A percentile compares a stretch with the other conserved stretches of the same genome.
Conservation (phyloP, 192 early-diverging fungal genomes). For the Linnemannia schmuckeri region DNA sequence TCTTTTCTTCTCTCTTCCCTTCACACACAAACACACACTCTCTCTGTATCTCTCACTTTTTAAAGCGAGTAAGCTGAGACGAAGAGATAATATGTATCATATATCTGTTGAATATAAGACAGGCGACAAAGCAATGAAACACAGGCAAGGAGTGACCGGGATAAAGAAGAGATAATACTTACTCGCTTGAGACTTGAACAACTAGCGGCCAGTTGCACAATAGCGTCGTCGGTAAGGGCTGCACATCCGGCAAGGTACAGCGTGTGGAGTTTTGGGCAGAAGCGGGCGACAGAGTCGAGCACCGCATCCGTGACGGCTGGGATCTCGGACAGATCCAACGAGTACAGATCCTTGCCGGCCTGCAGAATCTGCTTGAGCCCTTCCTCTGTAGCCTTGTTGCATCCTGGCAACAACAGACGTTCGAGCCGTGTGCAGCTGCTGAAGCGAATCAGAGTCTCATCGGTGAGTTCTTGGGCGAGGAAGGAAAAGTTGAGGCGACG, state of each 20-base stretch:
- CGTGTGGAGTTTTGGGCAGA: slow-evolving; percentile 67
- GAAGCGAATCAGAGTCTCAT: slow-evolving; percentile 52
- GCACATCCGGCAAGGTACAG: slow-evolving; percentile 66
- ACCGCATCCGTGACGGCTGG: slow-evolving; percentile 58
- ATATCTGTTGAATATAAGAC: not conserved
- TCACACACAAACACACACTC: no score
- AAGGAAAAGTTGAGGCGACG: slow-evolving; percentile 71
- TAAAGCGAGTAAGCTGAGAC: not conserved
- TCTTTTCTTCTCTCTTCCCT: no score
- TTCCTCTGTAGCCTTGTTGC: slow-evolving; percentile 57
- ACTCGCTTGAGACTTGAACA: slow-evolving; percentile 67
- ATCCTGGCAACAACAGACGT: slow-evolving; percentile 65
- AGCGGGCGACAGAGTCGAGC: slow-evolving; percentile 56
- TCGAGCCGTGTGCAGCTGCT: slow-evolving; percentile 62
- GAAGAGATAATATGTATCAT: not conserved
- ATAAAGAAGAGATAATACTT: slow-evolving; percentile 25
- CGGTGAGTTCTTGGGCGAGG: slow-evolving; percentile 57
- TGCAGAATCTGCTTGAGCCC: slow-evolving; percentile 61
- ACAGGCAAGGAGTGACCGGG: not conserved
- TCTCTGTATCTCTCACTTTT: not conserved
- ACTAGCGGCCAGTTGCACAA: slow-evolving; percentile 57
- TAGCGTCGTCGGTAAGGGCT: slow-evolving; percentile 60
- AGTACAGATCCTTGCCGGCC: slow-evolving; percentile 53
- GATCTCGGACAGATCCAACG: slow-evolving; percentile 68
- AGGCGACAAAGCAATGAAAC: not conserved